Conservation (phyloP, 805 yeast species). For the Candida hispaniensis region DNA sequence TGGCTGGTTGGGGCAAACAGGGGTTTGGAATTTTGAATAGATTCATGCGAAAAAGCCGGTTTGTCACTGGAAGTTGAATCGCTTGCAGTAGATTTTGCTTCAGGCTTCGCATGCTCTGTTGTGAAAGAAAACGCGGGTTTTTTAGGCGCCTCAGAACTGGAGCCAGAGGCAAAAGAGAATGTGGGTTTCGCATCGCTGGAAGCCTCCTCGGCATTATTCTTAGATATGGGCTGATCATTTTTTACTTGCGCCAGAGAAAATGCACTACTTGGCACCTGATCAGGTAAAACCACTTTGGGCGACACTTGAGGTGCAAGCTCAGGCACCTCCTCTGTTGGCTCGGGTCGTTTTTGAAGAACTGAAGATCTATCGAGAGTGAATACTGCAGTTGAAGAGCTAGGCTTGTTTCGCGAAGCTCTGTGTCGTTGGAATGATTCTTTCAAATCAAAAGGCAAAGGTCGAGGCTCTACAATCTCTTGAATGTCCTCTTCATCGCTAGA, state of each 20-base stretch:
- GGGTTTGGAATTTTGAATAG: not conserved
- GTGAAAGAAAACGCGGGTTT: too few relatives aligned
- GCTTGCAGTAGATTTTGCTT: too few relatives aligned
- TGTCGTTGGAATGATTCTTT: slow-evolving; percentile 7
- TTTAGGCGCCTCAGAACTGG: too few relatives aligned
- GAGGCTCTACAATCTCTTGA: not conserved
- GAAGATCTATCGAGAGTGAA: slow-evolving; percentile 5
- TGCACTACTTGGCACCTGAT: not conserved
- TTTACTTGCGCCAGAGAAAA: not conserved
- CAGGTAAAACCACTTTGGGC: not conserved
- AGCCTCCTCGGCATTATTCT: too few relatives aligned
- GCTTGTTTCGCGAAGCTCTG: slow-evolving; percentile 4
- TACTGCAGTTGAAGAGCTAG: not conserved
- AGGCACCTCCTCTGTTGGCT: not conserved
- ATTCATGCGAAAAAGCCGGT: slow-evolving; percentile 1
- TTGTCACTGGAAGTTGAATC: not conserved
- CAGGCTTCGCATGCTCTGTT: too few relatives aligned
- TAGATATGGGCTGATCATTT: not conserved
- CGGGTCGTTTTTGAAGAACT: not conserved
- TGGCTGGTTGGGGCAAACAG: not conserved
- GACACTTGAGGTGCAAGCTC: too few relatives aligned
- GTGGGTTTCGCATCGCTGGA: too few relatives aligned
- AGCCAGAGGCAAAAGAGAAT: too few relatives aligned
- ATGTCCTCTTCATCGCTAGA: slow-evolving; percentile 6
- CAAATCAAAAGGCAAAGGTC: not conserved